These are phyloP conservation scores for Carpinus viminea DNA, from an alignment of 306 rosid genomes.

Conservation along the genomic window DNA sequence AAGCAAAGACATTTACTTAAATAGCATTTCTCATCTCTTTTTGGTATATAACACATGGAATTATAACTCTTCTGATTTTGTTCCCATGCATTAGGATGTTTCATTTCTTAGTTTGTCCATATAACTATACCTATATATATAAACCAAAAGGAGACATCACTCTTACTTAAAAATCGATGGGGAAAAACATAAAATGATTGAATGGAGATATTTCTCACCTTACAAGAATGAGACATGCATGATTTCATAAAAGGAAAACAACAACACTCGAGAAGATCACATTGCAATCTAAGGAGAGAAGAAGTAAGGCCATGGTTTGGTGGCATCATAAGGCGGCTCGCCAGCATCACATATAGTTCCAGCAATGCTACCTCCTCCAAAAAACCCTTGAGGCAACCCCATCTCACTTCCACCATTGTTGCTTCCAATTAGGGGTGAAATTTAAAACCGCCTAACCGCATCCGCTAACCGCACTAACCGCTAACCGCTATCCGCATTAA, in stretches of 20 bases:
- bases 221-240: neutral
- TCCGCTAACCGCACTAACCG: no score
- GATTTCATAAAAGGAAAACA: neutral
- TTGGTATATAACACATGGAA: neutral
- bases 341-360: conserved; percentile 8
- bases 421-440: no score
- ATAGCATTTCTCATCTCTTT: neutral
- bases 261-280: neutral
- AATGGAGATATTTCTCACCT: neutral
- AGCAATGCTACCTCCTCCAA: neutral
- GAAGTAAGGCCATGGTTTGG: conserved; percentile 6
- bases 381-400: neutral
- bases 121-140: neutral
- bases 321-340: conserved; percentile 5
- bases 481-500: no score
- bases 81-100: neutral
- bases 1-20: neutral
- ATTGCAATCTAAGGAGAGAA: neutral
- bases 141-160: neutral
- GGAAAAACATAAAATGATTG: neutral
- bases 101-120: neutral
- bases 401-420: neutral
- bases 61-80: neutral
- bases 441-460: no score
- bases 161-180: neutral